These are phyloP conservation scores for Isoetes taiwanensis DNA, from an alignment of 75 land plant species.

Conservation along the genomic window DNA sequence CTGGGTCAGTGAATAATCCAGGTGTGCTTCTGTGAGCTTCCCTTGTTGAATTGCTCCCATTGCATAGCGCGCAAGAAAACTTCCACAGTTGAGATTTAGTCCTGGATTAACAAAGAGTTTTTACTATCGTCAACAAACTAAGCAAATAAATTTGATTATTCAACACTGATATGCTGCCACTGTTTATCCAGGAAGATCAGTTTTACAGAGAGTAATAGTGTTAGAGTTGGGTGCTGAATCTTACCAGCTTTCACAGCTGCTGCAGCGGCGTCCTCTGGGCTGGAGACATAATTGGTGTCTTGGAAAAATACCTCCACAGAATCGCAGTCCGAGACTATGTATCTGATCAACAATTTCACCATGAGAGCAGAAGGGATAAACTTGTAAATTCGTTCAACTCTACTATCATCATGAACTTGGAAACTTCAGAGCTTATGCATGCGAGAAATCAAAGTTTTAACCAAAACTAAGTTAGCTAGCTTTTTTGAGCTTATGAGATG, in stretches of 20 bases:
- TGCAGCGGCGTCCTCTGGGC: constrained; percentile 88
- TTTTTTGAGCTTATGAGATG: too few relatives aligned
- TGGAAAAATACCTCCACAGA: constrained; percentile 64
- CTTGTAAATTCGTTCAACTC: too few relatives aligned
- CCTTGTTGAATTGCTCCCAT: constrained; percentile 43
- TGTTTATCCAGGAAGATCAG: too few relatives aligned
- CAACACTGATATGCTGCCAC: too few relatives aligned
- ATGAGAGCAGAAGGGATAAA: too few relatives aligned
- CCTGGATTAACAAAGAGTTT: constrained; percentile 26
- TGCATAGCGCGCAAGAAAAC: constrained; percentile 38
- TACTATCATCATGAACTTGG: too few relatives aligned
- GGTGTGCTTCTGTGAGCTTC: constrained; percentile 29
- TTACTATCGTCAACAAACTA: neutral
- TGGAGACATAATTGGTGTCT: constrained; percentile 48
- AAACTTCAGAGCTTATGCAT: too few relatives aligned
- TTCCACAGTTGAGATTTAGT: constrained; percentile 75
- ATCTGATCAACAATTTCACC: too few relatives aligned
- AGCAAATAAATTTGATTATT: neutral
- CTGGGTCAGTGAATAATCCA: constrained; percentile 49
- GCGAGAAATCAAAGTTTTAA: too few relatives aligned
- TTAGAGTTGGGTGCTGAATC: too few relatives aligned
- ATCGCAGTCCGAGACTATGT: constrained; percentile 89
- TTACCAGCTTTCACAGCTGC: constrained; percentile 54
- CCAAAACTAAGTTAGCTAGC: too few relatives aligned
- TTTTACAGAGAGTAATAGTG: too few relatives aligned